Base-by-base conservation (phyloP, 2,329 filamentous ascomycete genomes). In the Fusarium subglutinans region DNA sequence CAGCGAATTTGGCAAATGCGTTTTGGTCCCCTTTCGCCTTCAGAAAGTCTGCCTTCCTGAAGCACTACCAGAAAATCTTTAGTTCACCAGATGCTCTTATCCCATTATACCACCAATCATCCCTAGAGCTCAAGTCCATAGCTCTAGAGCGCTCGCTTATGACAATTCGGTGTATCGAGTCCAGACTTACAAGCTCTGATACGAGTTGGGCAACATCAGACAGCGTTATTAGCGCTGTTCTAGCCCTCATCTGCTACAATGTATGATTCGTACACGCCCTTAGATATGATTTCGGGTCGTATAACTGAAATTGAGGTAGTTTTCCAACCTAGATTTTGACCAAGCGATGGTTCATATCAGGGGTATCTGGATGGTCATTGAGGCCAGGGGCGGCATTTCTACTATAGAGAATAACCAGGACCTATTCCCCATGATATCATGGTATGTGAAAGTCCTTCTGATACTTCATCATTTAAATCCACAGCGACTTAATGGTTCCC, bases 21-120 rank as follows among this genome's bases (percentile, higher is more conserved):
- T 65, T 68, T 38, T 65, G 60, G 65, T 65, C 48, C 26, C 61
- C 65, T 26, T 68, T 68, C 30, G 60, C 65, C 47, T 68, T 68
- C 35, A 58, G 40, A 50, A 58, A 64, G 26, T 68, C 65, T 8
- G 33, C 60, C 33, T 65, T 68, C 22, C 41, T 68, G 14, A 48
- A 48, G 22, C 53, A 68, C 26, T 68, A 64, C 33, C 60, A 65
- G 26, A 35, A 59, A 3, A 54, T 65, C 8, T 65, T 68, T 20
- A 48, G 35, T 58, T 54, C 28, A 9, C 61, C 60, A 14, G n/a
- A 58, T 24, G 18, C 50, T 38, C 60, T 68, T 1, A 33, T 58
- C 15, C 45, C 28, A 3, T 4, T 68, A 18, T 68, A 64, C 30
- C 40, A 20, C 5, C 44, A 17, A 65, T 68, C 61, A 26, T 37